phyloP scores from a whole-genome alignment of 1,284 basidiomycete genomes.

The Rhodofomes roseus region DNA sequence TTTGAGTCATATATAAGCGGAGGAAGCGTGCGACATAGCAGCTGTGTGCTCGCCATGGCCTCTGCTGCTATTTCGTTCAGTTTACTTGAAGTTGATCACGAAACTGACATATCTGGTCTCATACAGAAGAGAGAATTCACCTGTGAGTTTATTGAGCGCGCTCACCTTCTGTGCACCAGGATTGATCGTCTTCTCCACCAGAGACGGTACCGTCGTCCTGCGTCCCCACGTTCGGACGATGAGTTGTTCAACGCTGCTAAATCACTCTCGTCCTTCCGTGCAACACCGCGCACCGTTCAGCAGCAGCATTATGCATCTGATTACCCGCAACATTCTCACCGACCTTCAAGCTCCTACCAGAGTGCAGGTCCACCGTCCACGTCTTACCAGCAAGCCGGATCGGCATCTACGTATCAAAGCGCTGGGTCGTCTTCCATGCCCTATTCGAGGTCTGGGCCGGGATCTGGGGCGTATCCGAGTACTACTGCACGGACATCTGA shows the following conservation, averaged over 20 bases:
- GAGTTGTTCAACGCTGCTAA: slow-evolving; percentile 3
- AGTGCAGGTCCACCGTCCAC: background rate
- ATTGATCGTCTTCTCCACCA: background rate
- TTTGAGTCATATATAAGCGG: background rate
- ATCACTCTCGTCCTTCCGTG: slow-evolving; percentile 3
- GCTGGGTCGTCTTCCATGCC: background rate
- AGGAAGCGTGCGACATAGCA: background rate
- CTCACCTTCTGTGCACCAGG: background rate
- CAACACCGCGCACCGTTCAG: background rate
- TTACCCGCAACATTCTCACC: background rate
- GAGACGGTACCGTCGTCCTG: slow-evolving; percentile 7
- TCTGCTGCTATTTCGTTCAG: background rate
- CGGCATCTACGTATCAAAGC: background rate
- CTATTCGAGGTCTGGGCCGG: background rate
- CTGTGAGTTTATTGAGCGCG: slow-evolving; percentile 7
- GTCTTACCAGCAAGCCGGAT: background rate
- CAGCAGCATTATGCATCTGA: background rate
- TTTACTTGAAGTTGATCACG: background rate
- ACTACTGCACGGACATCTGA: too few relatives aligned
- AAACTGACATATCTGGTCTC: background rate
- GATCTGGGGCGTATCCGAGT: background rate
- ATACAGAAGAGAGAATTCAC: slow-evolving; percentile 14
- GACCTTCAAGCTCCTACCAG: background rate
- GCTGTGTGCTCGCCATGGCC: background rate
- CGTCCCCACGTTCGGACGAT: slow-evolving; percentile 14